phyloP scores from a whole-genome alignment of 257 asterid species.

The Nicotiana tomentosiformis region DNA sequence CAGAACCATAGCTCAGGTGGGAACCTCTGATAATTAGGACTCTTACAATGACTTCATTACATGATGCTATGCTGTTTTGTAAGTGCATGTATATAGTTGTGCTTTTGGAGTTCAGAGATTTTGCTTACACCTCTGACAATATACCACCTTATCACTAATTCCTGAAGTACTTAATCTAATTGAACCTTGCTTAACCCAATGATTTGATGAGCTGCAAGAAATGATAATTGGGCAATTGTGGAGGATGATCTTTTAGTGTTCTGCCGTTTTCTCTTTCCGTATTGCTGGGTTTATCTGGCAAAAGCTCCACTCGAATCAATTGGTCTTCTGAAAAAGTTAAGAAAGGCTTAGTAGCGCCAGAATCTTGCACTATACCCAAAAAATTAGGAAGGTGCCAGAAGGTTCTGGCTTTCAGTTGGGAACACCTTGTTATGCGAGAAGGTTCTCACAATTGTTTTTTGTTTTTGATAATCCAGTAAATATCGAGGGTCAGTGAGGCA shows the following conservation, averaged over 20 bases:
- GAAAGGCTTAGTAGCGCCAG: neutral
- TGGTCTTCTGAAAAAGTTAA: neutral
- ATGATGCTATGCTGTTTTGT: neutral
- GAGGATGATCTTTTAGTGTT: neutral
- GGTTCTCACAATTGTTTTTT: too few species aligned
- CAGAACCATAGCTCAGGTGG: neutral
- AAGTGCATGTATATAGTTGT: neutral
- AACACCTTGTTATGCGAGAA: neutral
- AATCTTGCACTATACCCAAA: neutral
- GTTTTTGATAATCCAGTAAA: too few species aligned
- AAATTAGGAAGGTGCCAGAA: neutral
- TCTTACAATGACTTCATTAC: neutral
- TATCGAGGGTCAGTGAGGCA: too few species aligned
- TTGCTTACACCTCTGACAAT: neutral
- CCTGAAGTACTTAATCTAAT: neutral
- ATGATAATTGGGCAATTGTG: neutral
- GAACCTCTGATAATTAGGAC: neutral
- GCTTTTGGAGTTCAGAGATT: neutral
- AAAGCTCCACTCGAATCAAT: neutral
- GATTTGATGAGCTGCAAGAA: neutral
- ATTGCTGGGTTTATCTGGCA: neutral
- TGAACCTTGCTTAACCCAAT: neutral
- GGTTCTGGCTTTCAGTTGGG: neutral
- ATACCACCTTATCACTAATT: neutral
- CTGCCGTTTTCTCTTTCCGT: neutral